Evolutionary conservation across 2,329 filamentous ascomycete species (phyloP), one percentile per base, ranked within the genome.

Genomic region (Aspergillus ustus): DNA sequence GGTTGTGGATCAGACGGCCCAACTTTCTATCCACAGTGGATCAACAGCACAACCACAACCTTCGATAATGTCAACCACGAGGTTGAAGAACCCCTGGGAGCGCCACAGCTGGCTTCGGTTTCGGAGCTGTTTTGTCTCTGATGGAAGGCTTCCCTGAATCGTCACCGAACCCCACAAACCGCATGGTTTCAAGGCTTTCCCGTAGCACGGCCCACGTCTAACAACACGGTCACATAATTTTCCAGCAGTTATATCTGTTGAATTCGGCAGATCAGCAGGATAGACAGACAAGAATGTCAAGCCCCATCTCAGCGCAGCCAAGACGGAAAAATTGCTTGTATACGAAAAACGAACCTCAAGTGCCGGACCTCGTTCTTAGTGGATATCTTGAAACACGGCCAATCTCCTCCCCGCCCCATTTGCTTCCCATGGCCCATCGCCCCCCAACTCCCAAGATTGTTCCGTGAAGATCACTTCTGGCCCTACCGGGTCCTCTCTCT

Each of bases 321-420:
- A 64, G 63, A 64, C 63, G 63, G 63, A 64, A 49, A 29, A 64
- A 64, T 58, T 62, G 50, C 60, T 53, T 61, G 48, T 60, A 58
- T 54, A 51, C 54, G 37, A 46, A 28, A 45, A 29, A 44, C 50
- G 54, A 28, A 31, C 29, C 31, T 40, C 48, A 59, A 59, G 22
- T 57, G 46, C 59, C 52, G 55, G 46, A 5, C 51, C 40, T 40
- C 13, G 34, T 43, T 20, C 50, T 34, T 53, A 57, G 52, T 57
- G 60, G 53, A 34, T 29, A 63, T 57, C 53, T 20, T 65, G 63
- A 65, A 65, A 65, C 63, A 52, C 54, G 51, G 50, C 54, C 49
- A 65, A 65, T 65, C 49, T 55, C 57, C 43, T 48, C 29, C 6
- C 52, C 31, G 29, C 37, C 43, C 57, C 37, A 31, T 20, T 7